Evolutionary conservation across 345 rosid species (phyloP), one percentile per base, ranked within the genome.

Genomic region (Populus deltoides): DNA sequence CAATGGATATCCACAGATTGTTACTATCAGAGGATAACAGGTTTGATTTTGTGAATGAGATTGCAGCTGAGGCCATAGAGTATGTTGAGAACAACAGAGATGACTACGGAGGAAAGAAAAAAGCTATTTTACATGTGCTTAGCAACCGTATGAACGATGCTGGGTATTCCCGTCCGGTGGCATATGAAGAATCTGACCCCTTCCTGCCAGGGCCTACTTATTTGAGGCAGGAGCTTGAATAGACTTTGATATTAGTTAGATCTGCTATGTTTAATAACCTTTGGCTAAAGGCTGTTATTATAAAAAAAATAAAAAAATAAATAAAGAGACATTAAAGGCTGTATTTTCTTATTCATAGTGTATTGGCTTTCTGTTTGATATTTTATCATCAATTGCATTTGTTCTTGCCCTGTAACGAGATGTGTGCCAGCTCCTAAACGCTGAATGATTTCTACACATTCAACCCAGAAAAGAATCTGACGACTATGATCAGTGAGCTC

Each of bases 31-130:
- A 92, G 83, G 97, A 92, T 66, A 95, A 92, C 65, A 82, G 90
- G 27, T 95, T 84, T 41, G 92, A 89, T 59, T 93, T 95, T 63
- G 90, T 94, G 51, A 93, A 94, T 2, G 92, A 90, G 45, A 86
- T 94, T 2, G 98, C 95, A 11, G 96, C 98, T 6, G 97, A 94
- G 84, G 99, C 99, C 25, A 92, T 75, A 7, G 91, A 89, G 83
- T 90, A 90, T 29, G 89, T 93, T 3, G 93, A 92, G 68, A 88
- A 53, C 77, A 90, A 95, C 88, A 78, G 90, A 77, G 94, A 93
- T 1, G 93, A 86, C 24, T 95, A 92, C 6, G 99, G 99, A 31
- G 93, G 91, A 65, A 77, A 78, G 13, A 95, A 93, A 80, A 95
- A 95, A 65, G 97, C 97, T 51, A 87, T 95, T 79, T 87, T 93